These are phyloP conservation scores for Martiniozyma abietophila DNA, from an alignment of 805 yeast species.

Conservation along the genomic window DNA sequence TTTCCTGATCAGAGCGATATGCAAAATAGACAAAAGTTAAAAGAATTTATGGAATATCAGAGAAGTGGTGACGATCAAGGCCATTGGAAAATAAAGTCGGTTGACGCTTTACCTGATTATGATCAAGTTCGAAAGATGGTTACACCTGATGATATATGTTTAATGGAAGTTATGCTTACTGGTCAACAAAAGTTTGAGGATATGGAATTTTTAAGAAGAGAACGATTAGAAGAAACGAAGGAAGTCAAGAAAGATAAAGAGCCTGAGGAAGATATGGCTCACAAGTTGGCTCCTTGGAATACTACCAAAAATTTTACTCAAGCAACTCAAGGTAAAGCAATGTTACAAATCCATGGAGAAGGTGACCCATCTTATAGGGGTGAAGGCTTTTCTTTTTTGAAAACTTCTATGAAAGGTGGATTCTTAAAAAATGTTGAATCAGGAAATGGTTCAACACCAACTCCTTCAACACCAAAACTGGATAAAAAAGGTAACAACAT, in stretches of 20 bases:
- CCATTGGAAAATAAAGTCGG: slow-evolving; percentile 78
- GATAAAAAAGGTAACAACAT: slow-evolving; percentile 33
- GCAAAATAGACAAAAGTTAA: slow-evolving; percentile 91
- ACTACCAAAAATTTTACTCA: slow-evolving; percentile 82
- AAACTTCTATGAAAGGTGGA: slow-evolving; percentile 94
- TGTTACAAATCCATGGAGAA: slow-evolving; percentile 88
- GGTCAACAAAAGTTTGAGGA: slow-evolving; percentile 89
- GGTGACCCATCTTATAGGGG: slow-evolving; percentile 95
- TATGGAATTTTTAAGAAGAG: slow-evolving; percentile 44
- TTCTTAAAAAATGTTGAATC: slow-evolving; percentile 33
- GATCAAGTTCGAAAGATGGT: slow-evolving; percentile 76
- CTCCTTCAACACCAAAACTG: slow-evolving; percentile 13
- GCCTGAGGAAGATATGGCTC: slow-evolving; percentile 58
- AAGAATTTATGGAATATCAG: slow-evolving; percentile 97
- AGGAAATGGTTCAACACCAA: slow-evolving; percentile 14
- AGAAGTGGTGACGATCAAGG: slow-evolving; percentile 92
- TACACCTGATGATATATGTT: slow-evolving; percentile 81
- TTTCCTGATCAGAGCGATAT: slow-evolving; percentile 96
- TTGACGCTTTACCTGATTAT: slow-evolving; percentile 59
- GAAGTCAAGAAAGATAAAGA: slow-evolving; percentile 22
- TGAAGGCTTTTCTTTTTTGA: slow-evolving; percentile 76
- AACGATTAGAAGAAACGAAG: slow-evolving; percentile 25
- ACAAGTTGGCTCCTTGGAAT: slow-evolving; percentile 91
- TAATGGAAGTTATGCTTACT: slow-evolving; percentile 85
- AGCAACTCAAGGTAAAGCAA: slow-evolving; percentile 94